Base-by-base conservation (phyloP, 2,329 filamentous ascomycete genomes). In the Verticillium tricorpus region DNA sequence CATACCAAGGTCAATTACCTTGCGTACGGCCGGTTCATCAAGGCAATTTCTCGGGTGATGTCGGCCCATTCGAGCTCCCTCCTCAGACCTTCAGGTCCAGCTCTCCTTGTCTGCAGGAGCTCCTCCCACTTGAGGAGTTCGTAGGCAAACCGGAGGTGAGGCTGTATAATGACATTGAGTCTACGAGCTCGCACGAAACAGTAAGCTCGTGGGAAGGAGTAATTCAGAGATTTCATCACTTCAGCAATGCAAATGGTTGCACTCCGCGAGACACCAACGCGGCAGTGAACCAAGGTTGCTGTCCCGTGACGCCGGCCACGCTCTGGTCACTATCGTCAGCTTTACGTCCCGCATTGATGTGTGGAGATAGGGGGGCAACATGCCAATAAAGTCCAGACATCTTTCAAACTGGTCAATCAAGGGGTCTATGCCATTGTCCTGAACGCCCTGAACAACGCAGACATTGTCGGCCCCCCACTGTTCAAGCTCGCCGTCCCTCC, bases 221-320 rank as follows among this genome's bases (percentile, higher is more conserved):
- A 78, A 25, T 86, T 82, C 68, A 92, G 76, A 31, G 89, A 82
- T 39, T 89, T 88, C 95, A 99, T 99, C 39, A 98, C 92, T 75
- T 98, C 93, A n/a, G 95, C 95, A 70, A 99, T 99, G 73, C 95
- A 98, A 64, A 99, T 97, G 1, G 94, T 99, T 14, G 95, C 95
- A 65, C 92, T 97, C 59, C 95, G 87, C 58, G 93, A 97, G 60
- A 99, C 95, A 57, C 95, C 95, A 8, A 99, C 95, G 19, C 95
- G 89, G 73, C 95, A 99, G 74, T 99, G 95, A 17, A 99, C 95
- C 61, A 99, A 82, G 0, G 95, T 98, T 28, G 94, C 92, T 5
- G 86, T 91, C 34, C 90, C 89, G 54, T 90, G 89, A 40, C 78
- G 78, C 71, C 89, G 91, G 39, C 94, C 93, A 67, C 88, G 87